These are phyloP conservation scores for Microdochium trichocladiopsis DNA, from an alignment of 2,329 filamentous ascomycete species.

Conservation along the genomic window DNA sequence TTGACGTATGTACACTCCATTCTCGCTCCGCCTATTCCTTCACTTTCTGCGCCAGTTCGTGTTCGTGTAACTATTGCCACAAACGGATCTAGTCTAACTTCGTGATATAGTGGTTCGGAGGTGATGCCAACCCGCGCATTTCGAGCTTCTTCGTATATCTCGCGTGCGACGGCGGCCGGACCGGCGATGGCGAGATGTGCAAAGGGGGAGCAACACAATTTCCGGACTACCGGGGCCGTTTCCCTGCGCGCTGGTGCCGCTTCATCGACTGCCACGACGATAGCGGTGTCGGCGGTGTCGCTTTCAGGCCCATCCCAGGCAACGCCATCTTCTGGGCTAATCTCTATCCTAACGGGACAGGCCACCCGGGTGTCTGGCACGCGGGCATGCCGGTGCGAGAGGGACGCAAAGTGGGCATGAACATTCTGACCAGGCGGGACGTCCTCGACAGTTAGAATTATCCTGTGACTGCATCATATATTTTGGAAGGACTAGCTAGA, in stretches of 20 bases:
- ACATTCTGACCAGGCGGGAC: constrained; percentile 40
- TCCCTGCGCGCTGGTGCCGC: constrained; percentile 32
- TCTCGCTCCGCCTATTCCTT: too few species aligned
- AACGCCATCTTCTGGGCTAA: constrained; percentile 55
- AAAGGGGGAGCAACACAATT: neutral
- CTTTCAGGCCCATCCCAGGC: constrained; percentile 41
- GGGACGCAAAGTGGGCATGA: constrained; percentile 46
- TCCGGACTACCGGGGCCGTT: neutral
- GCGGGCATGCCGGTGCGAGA: constrained; percentile 41
- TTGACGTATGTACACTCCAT: neutral
- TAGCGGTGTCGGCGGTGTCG: constrained; percentile 23
- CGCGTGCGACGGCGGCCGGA: neutral
- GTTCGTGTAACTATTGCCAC: too few species aligned
- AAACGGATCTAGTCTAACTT: too few species aligned
- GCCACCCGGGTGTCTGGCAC: constrained; percentile 46
- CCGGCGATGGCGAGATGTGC: neutral
- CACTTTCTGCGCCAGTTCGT: too few species aligned
- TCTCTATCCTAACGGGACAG: constrained; percentile 41
- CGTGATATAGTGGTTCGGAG: neutral
- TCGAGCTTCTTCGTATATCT: neutral
- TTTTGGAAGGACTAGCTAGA: neutral
- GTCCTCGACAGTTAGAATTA: too few species aligned
- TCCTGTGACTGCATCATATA: neutral
- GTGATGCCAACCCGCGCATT: neutral
- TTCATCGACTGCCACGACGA: constrained; percentile 36